Base-by-base conservation (phyloP, 2,329 filamentous ascomycete genomes). In the Colletotrichum nymphaeae region DNA sequence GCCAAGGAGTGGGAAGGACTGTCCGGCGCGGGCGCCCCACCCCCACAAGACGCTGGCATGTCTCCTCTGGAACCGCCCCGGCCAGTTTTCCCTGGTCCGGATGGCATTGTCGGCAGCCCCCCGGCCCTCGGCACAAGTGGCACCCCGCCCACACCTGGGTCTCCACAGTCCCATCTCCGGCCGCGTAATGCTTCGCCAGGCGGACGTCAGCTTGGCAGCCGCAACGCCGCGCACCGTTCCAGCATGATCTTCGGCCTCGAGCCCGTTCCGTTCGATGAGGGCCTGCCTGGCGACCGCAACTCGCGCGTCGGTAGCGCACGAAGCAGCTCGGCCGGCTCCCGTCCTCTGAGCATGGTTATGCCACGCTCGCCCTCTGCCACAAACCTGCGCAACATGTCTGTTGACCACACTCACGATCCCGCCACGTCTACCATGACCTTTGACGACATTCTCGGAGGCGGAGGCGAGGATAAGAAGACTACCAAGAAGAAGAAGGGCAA, bases 1-100 rank as follows among this genome's bases (percentile, higher is more conserved):
- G 88, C 87, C 26, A 86, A 88, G 75, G 79, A 83, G 56, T 89
- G 88, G 88, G 85, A 87, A 68, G 81, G 81, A 7, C 75, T 79
- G 3, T 77, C 80, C 7, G 80, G 79, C n/a, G 77, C 76, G 5
- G 76, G 79, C 19, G 75, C 75, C 4, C 67, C 77, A 5, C 77
- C 79, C 3, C 75, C 77, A 0, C 76, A 78, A 19, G 82, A 85
- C 26, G 78, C 79, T 2, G 75, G 79, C n/a, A 77, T 85, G 77
- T 83, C 81, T 4, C 83, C 83, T 12, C 76, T 85, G 16, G 77
- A 83, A 60, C 83, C 84, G 4, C 84, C 83, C 11, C 80, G 78
- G 12, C 77, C 78, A 57, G 78, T 83, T n/a, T 84, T 84, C 65
- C 77, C 78, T 19, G 78, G 76, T 12, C 76, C 74, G 3, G 81